Evolutionary conservation across 176 grass and related monocot genomes (phyloP).

Genomic region (Urochloa ruziziensis): DNA sequence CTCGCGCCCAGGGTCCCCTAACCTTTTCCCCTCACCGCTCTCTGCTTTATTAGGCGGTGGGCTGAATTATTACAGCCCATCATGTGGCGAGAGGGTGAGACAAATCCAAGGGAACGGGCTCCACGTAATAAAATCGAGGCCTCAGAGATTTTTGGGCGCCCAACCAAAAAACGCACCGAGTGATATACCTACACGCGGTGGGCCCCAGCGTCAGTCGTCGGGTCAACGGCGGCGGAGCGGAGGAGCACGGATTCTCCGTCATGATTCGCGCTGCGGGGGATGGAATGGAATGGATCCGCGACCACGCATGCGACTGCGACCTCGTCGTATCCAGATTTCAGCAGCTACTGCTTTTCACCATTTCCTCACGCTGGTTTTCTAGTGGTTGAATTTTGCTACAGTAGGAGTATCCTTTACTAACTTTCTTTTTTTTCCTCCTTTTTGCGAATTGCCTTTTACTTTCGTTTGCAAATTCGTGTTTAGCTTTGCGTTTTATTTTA

Average conservation of each 20-base stretch:
- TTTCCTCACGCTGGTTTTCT: not conserved
- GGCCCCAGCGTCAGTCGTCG: conserved; percentile 2
- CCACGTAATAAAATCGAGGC: conserved; percentile 53
- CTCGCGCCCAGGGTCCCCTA: not conserved
- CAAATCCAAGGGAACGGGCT: conserved; percentile 59
- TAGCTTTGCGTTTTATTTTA: not conserved
- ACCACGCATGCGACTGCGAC: not conserved
- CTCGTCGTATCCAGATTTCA: not conserved
- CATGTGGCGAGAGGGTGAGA: conserved; percentile 42
- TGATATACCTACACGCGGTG: not conserved
- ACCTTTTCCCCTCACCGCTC: not conserved
- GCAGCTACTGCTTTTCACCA: not conserved
- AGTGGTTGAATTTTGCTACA: not conserved
- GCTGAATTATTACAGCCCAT: conserved; percentile 51
- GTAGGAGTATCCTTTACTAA: no score
- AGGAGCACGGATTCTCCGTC: conserved; percentile 10
- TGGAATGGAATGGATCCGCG: not conserved
- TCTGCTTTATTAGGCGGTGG: conserved; percentile 14
- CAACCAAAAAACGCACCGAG: conserved; percentile 24
- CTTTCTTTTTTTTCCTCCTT: not conserved
- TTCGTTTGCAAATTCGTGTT: not conserved
- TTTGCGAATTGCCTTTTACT: not conserved
- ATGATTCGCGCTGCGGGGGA: conserved; percentile 25
- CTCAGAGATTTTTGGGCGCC: conserved; percentile 6
- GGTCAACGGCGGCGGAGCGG: conserved; percentile 24